Evolutionary conservation across 306 rosid genomes (phyloP), one percentile per base, ranked within the genome.

Genomic region (Pterocarpus macrocarpus): DNA sequence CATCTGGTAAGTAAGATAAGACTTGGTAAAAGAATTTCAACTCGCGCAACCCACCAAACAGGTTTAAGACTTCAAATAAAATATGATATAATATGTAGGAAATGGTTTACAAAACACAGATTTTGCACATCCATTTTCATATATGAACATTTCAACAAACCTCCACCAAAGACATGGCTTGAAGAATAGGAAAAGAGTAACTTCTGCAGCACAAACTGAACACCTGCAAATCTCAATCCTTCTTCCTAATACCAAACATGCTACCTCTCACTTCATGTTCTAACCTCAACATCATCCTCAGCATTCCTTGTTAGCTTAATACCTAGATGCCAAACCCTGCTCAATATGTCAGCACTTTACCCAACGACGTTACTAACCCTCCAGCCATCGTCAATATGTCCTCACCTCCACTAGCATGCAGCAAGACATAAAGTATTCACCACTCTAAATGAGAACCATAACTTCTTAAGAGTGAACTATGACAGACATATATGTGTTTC

Each of bases 1-100:
- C 99, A 90, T 96, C 99, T 96, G 90, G 76, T 41, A 62, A 72
- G 80, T 41, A 34, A 82, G 79, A 83, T 14, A 63, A 73, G 28
- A 55, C 10, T 83, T 39, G 69, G 74, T 22, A 61, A 81, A 72
- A 57, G 58, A 58, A 68, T 44, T 77, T 44, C 30, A 45, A 22
- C 69, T 52, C 61, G 38, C 57, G 50, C 53, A 61, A 78, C 78
- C 76, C 65, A 70, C 36, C 52, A 41, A 70, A 81, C 77, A 32
- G 41, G 76, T 5, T 22, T 17, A 61, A 75, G 72, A 69, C 53
- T 12, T 47, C 43, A 41, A 39, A 55, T 45, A 64, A 73, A 57
- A 57, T 72, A 74, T 52, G 64, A 78, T 17, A 73, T 17, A 14
- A 7, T 55, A 8, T 15, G 47, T 28, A 55, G 5, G 11, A 79